Percentiles rank a stretch among this genome's conserved stretches.
Conservation (phyloP, 106 monocot genomes). For the Dioscorea alata region DNA sequence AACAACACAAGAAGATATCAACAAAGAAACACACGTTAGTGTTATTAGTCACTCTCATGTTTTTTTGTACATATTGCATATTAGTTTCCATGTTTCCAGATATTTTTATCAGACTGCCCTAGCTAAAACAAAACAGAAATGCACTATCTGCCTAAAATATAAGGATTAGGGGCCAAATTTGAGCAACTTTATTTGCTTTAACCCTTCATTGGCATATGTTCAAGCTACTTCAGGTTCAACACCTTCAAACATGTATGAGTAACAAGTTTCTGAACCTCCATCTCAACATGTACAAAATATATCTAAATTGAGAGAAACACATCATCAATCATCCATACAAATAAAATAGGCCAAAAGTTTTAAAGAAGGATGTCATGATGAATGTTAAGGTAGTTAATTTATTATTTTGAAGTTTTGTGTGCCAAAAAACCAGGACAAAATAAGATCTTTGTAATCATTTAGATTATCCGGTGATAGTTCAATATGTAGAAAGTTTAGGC, state of each 20-base stretch:
- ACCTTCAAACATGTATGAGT: constrained; percentile 93
- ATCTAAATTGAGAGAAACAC: constrained; percentile 44
- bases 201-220: constrained; percentile 68
- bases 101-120: too few species aligned
- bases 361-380: too few species aligned
- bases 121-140: not conserved
- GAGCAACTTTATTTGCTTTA: constrained; percentile 42
- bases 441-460: too few species aligned
- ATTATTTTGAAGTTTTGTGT: too few species aligned
- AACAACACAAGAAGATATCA: not conserved
- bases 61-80: too few species aligned
- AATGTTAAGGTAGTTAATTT: too few species aligned
- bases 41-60: not conserved
- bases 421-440: too few species aligned
- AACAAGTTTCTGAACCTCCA: constrained; percentile 99
- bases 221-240: constrained; percentile 76
- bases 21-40: not conserved
- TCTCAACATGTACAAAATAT: constrained; percentile 96
- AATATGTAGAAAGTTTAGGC: too few species aligned
- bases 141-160: not conserved
- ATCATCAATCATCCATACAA: not conserved
- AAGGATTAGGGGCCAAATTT: not conserved
- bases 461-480: too few species aligned
- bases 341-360: constrained; percentile 1
- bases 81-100: too few species aligned